Conservation (phyloP, 345 rosid genomes). For the Lepidium didymum region DNA sequence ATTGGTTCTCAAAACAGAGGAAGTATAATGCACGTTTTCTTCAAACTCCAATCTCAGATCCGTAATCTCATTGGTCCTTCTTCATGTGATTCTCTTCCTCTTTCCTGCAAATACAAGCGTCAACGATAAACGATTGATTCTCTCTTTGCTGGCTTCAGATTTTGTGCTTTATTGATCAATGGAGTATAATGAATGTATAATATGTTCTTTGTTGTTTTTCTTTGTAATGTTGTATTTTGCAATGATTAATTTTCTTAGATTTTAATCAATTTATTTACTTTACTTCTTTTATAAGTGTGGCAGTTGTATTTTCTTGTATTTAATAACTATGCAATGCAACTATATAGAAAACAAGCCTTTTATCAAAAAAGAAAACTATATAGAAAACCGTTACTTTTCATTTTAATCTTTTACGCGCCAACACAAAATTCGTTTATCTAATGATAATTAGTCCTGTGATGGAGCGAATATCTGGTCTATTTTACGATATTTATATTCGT, state of each 20-base stretch:
- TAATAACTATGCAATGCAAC: conserved; percentile 3
- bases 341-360: no score
- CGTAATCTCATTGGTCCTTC: conserved; percentile 41
- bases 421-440: neutral
- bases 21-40: conserved; percentile 77
- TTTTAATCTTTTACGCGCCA: conserved; percentile 3
- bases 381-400: neutral
- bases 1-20: conserved; percentile 63
- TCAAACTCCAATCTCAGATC: conserved; percentile 57
- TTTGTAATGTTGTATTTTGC: neutral
- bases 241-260: conserved; percentile 1
- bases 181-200: conserved; percentile 2
- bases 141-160: neutral
- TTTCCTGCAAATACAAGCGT: conserved; percentile 26
- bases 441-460: no score
- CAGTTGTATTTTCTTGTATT: conserved; percentile 16
- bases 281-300: conserved; percentile 8
- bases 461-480: no score
- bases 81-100: conserved; percentile 24
- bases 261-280: neutral
- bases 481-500: no score
- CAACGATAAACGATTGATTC: neutral
- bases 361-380: no score
- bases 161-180: neutral
- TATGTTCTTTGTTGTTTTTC: neutral